A percentile compares a stretch with the other conserved stretches of the same genome.
Evolutionary conservation across 202 grass and related monocot genomes (phyloP).

Genomic region (Saccharum hybrid): DNA sequence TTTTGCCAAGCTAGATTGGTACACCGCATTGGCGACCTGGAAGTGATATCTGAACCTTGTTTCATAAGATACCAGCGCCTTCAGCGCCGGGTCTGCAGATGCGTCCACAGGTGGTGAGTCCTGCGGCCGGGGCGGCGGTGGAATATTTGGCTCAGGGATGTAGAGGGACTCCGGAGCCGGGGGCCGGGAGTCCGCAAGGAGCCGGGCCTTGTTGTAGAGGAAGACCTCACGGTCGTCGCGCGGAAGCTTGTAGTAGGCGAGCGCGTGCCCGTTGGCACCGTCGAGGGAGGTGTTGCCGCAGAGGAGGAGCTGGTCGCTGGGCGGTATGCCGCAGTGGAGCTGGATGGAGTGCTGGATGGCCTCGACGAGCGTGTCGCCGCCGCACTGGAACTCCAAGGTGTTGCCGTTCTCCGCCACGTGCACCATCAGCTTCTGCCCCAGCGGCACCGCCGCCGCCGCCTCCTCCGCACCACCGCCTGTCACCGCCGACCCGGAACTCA

Average conservation of each 20-base stretch:
- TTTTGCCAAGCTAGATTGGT: conserved; percentile 58
- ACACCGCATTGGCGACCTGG: conserved; percentile 76
- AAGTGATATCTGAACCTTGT: conserved; percentile 81
- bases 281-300: conserved; percentile 85
- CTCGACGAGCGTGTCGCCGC: conserved; percentile 67
- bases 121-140: conserved; percentile 48
- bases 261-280: conserved; percentile 44
- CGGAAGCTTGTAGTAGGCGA: conserved; percentile 89
- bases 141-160: conserved; percentile 59
- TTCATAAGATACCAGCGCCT: conserved; percentile 82
- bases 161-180: conserved; percentile 70
- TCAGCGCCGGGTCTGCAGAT: conserved; percentile 74
- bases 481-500: conserved; percentile 90
- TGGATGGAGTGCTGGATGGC: conserved; percentile 74
- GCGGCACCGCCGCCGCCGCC: conserved; percentile 25
- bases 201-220: conserved; percentile 87
- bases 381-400: conserved; percentile 91
- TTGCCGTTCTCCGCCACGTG: conserved; percentile 93
- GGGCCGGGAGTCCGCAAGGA: conserved; percentile 53
- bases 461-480: conserved; percentile 67
- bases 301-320: conserved; percentile 79
- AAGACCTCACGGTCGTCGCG: conserved; percentile 91
- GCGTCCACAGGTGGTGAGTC: conserved; percentile 57
- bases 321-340: conserved; percentile 57
- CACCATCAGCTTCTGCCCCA: conserved; percentile 77